A percentile compares a stretch with the other conserved stretches of the same genome.
phyloP scores from a whole-genome alignment of 495 filamentous ascomycete species.

The Aspergillus ostianus region DNA sequence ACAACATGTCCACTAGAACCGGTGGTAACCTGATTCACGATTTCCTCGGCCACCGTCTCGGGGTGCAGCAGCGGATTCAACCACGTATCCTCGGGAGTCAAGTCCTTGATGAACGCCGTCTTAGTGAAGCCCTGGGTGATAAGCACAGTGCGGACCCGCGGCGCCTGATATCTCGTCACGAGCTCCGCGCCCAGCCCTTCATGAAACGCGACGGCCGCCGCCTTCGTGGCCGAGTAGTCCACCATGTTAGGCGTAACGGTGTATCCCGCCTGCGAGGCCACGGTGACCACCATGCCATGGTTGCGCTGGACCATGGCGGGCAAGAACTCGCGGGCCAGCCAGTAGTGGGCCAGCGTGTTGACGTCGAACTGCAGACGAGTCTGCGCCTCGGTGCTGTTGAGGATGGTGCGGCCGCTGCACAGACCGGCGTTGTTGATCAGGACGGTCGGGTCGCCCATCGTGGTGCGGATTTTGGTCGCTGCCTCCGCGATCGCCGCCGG shows the following conservation, averaged over 20 bases:
- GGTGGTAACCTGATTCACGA: constrained; percentile 60
- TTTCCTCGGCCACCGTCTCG: constrained; percentile 63
- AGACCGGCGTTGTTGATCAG: constrained; percentile 78
- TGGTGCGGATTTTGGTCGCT: constrained; percentile 48
- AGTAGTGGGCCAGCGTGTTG: constrained; percentile 69
- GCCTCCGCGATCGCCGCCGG: constrained; percentile 44
- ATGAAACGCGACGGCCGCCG: constrained; percentile 65
- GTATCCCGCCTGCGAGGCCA: constrained; percentile 63
- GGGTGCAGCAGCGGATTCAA: constrained; percentile 55
- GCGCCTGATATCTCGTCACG: constrained; percentile 58
- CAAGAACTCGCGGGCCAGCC: constrained; percentile 62
- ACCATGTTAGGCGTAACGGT: constrained; percentile 61
- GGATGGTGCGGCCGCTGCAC: constrained; percentile 57
- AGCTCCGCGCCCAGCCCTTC: constrained; percentile 67
- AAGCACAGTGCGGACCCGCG: constrained; percentile 61
- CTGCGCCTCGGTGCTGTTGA: constrained; percentile 53
- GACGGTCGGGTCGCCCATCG: constrained; percentile 63
- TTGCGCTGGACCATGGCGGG: constrained; percentile 60
- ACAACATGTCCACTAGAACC: constrained; percentile 20
- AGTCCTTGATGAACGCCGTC: constrained; percentile 59
- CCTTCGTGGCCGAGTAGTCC: constrained; percentile 67
- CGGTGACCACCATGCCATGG: constrained; percentile 74
- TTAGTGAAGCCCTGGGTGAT: constrained; percentile 64
- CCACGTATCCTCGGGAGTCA: constrained; percentile 54
- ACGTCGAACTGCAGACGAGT: constrained; percentile 68